A percentile compares a stretch with the other conserved stretches of the same genome.
These are phyloP conservation scores for Mrakia blollopis DNA, from an alignment of 768 basidiomycete species.

Conservation along the genomic window DNA sequence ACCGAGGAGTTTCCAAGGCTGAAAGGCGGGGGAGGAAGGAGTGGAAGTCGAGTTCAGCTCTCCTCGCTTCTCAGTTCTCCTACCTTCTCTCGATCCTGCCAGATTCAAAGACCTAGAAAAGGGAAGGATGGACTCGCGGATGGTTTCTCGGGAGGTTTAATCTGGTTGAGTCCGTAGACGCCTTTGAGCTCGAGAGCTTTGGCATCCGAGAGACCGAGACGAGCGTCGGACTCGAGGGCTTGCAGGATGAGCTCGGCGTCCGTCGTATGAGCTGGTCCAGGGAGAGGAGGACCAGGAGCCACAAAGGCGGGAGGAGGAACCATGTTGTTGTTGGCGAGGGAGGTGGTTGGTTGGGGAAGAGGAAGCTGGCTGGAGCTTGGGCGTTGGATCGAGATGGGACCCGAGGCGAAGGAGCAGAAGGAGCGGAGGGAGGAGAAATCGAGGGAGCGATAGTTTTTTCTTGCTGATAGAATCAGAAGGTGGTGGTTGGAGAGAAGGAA, in stretches of 20 bases:
- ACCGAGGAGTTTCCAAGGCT: constrained; percentile 33
- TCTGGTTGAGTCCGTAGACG: constrained; percentile 43
- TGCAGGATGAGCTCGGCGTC: constrained; percentile 39
- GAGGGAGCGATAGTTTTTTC: too few relatives aligned
- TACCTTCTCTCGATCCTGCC: too few relatives aligned
- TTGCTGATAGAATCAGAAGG: too few relatives aligned
- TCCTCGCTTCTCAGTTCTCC: too few relatives aligned
- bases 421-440: too few relatives aligned
- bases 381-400: too few relatives aligned
- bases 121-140: constrained; percentile 17
- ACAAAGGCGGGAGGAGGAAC: neutral
- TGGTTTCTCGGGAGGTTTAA: constrained; percentile 41
- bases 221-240: constrained; percentile 37
- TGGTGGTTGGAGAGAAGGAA: too few relatives aligned
- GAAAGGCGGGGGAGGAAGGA: constrained; percentile 31
- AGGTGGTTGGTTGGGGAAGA: too few relatives aligned
- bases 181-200: constrained; percentile 37
- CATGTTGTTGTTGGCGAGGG: neutral
- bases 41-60: too few relatives aligned
- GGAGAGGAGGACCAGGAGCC: constrained; percentile 25
- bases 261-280: constrained; percentile 37
- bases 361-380: too few relatives aligned
- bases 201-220: constrained; percentile 39
- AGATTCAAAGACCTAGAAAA: constrained; percentile 27
- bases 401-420: too few relatives aligned